Conservation (phyloP, 1,139 yeast genomes). For the Hyphopichia pseudoburtonii region DNA sequence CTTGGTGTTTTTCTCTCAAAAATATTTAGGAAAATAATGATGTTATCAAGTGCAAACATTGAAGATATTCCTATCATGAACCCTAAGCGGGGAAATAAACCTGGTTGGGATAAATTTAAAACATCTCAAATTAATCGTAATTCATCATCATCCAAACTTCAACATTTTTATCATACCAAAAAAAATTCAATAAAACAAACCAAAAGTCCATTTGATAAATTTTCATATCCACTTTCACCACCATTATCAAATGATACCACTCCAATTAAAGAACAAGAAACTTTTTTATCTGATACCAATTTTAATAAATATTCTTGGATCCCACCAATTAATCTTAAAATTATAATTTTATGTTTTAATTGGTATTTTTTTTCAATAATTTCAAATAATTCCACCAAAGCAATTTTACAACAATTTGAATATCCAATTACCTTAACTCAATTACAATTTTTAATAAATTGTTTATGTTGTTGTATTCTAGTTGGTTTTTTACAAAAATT, state of each 20-base stretch:
- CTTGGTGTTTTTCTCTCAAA: too few species aligned
- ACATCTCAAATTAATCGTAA: constrained; percentile 5
- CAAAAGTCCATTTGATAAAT: not conserved
- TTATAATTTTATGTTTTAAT: constrained; percentile 50
- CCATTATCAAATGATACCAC: constrained; percentile 36
- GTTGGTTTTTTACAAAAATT: constrained; percentile 20
- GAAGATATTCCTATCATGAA: not conserved
- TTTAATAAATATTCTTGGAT: constrained; percentile 8
- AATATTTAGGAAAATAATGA: too few species aligned
- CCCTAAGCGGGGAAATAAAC: too few species aligned
- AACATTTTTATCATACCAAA: not conserved
- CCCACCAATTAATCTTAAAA: constrained; percentile 31
- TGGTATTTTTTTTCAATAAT: constrained; percentile 87
- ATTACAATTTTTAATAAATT: constrained; percentile 76
- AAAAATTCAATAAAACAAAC: not conserved
- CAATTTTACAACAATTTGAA: constrained; percentile 64
- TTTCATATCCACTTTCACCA: constrained; percentile 31
- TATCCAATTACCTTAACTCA: constrained; percentile 86
- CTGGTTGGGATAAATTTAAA: too few species aligned
- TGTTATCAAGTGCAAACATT: too few species aligned
- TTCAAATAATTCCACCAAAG: constrained; percentile 77
- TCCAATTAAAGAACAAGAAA: constrained; percentile 22
- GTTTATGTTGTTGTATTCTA: constrained; percentile 45
- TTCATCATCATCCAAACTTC: constrained; percentile 2
- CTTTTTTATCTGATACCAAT: not conserved